Evolutionary conservation across 495 filamentous ascomycete species (phyloP), one percentile per base, ranked within the genome.

Genomic region (Parathielavia hyrcaniae): DNA sequence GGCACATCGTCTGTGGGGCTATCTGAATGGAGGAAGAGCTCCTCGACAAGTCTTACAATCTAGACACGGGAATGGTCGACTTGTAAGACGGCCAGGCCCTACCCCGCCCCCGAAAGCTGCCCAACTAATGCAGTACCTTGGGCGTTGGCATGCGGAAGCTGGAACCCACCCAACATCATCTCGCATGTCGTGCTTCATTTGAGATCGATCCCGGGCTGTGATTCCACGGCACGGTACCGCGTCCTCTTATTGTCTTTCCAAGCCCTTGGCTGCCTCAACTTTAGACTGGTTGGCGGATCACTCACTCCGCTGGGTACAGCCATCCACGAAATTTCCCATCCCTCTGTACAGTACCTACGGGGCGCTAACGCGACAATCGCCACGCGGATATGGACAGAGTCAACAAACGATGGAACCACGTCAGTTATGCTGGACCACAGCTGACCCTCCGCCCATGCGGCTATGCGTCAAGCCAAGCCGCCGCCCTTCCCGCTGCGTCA

Each of bases 131-230:
- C n/a, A n/a, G n/a, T n/a, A n/a, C n/a, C n/a, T n/a, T 38, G 16
- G 36, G 34, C 22, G 48, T 17, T 48, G 46, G 48, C 48, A 50
- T 6, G 17, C 5, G 13, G 16, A 2, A 12, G 22, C 10, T 11
- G 34, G 5, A 36, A 36, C 12, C 32, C n/a, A 38, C 11, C 34
- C 48, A 38, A 36, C 48, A 22, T 17, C 34, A 50, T 50, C 48
- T 50, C 32, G 48, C 48, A 52, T 12, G 77, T 41, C 12, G 26
- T 13, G 26, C 38, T 10, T 4, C 38, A 34, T 43, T 16, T 7
- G 51, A 34, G 39, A 35, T 54, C 39, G 51, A 54, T 54, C 71
- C 70, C 73, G 77, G 40, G 73, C 73, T 75, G n/a, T n/a, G n/a
- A n/a, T 70, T 79, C 40, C 73, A 50, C 32, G 32, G 19, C 48